Conservation (phyloP, 2,329 filamentous ascomycete genomes). For the Botrytis elliptica region DNA sequence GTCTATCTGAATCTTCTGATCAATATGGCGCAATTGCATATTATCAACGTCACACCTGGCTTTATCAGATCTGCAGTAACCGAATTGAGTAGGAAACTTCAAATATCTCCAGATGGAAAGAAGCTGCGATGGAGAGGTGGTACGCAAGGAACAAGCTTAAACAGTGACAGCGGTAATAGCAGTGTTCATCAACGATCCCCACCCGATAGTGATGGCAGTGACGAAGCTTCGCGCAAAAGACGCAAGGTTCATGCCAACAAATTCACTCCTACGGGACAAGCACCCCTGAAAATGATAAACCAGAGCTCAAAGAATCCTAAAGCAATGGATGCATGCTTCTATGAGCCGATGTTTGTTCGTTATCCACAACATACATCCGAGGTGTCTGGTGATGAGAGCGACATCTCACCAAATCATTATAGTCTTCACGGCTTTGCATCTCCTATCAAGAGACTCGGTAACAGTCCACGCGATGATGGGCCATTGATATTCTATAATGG, state of each 20-base stretch:
- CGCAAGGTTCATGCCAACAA: constrained; percentile 30
- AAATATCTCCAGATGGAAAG: constrained; percentile 72
- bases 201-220: constrained; percentile 30
- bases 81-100: constrained; percentile 71
- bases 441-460: constrained; percentile 25
- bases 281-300: background rate
- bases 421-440: background rate
- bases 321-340: constrained; percentile 55
- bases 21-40: constrained; percentile 81
- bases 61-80: constrained; percentile 72
- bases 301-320: constrained; percentile 32
- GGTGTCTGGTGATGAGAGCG: constrained; percentile 21
- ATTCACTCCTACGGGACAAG: constrained; percentile 14
- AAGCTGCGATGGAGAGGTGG: constrained; percentile 80
- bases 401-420: background rate
- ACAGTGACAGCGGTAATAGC: constrained; percentile 59
- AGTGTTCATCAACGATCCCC: constrained; percentile 47
- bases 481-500: constrained; percentile 83
- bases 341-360: constrained; percentile 61
- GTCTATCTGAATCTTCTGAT: constrained; percentile 78
- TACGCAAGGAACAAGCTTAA: constrained; percentile 60
- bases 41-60: constrained; percentile 75
- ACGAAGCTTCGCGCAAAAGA: constrained; percentile 30
- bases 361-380: constrained; percentile 48
- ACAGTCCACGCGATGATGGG: constrained; percentile 57